phyloP scores from a whole-genome alignment of 768 basidiomycete species.

The Lanmaoa rubissima region DNA sequence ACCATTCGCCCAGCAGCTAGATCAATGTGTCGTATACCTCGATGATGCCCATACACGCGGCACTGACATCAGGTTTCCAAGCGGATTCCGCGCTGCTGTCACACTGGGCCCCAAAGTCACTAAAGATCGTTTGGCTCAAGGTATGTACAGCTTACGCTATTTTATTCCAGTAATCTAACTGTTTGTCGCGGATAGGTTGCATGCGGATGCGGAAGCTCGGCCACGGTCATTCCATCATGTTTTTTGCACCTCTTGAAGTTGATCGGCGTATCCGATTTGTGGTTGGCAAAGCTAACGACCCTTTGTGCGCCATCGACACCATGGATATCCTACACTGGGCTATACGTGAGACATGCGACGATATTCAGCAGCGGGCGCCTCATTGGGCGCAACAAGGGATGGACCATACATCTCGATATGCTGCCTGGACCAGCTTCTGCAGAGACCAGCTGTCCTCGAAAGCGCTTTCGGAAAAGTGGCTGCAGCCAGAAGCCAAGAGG shows the following conservation, averaged over 20 bases:
- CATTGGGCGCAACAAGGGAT: conserved; percentile 43
- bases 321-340: conserved; percentile 43
- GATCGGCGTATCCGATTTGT: conserved; percentile 36
- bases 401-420: conserved; percentile 18
- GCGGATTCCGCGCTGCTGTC: conserved; percentile 35
- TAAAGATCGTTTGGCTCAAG: conserved; percentile 37
- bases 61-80: conserved; percentile 39
- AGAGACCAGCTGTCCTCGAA: neutral
- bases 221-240: conserved; percentile 45
- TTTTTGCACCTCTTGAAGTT: conserved; percentile 45
- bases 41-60: conserved; percentile 42
- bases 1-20: conserved; percentile 33
- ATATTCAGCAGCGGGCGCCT: conserved; percentile 39
- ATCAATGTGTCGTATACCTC: conserved; percentile 37
- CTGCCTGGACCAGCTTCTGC: conserved; percentile 16
- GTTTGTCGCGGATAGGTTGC: conserved; percentile 35
- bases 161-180: neutral
- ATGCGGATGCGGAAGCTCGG: conserved; percentile 55
- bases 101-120: conserved; percentile 39
- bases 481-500: conserved; percentile 38
- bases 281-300: conserved; percentile 12
- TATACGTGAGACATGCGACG: conserved; percentile 42
- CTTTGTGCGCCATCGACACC: conserved; percentile 3
- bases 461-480: conserved; percentile 31
- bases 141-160: conserved; percentile 10